Evolutionary conservation across 495 filamentous ascomycete genomes (phyloP).

Genomic region (Cetradonia linearis): DNA sequence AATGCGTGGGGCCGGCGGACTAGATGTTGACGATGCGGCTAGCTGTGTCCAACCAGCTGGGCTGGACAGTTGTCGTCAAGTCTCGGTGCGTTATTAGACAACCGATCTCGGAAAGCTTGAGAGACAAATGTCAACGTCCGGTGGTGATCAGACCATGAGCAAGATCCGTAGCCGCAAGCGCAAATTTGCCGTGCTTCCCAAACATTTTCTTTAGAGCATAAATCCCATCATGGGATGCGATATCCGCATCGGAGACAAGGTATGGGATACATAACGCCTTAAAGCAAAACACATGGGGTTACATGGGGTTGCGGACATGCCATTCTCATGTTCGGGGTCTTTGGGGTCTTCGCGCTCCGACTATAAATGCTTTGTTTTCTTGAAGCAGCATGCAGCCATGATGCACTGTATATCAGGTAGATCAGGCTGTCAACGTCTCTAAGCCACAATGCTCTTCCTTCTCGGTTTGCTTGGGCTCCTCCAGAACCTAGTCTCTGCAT

Average conservation of each 20-base stretch:
- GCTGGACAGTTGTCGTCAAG: neutral
- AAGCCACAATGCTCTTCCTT: neutral
- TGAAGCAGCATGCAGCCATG: neutral
- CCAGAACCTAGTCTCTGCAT: neutral
- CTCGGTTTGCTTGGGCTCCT: neutral
- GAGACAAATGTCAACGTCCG: neutral
- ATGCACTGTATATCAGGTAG: constrained; percentile 1
- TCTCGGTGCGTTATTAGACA: neutral
- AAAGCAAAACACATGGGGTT: neutral
- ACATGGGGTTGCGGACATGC: neutral
- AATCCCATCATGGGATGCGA: constrained; percentile 3
- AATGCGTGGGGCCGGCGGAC: neutral
- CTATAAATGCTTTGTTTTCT: neutral
- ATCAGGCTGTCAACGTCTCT: neutral
- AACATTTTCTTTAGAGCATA: neutral
- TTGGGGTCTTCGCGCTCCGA: neutral
- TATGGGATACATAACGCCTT: neutral
- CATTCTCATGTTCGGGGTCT: neutral
- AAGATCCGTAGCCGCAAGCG: constrained; percentile 5
- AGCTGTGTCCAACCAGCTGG: neutral
- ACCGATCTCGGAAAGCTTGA: neutral
- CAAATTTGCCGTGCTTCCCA: neutral
- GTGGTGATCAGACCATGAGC: neutral
- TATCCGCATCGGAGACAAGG: neutral
- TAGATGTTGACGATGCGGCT: neutral